Conservation (phyloP, 495 filamentous ascomycete species). For the Penicillium lagena region DNA sequence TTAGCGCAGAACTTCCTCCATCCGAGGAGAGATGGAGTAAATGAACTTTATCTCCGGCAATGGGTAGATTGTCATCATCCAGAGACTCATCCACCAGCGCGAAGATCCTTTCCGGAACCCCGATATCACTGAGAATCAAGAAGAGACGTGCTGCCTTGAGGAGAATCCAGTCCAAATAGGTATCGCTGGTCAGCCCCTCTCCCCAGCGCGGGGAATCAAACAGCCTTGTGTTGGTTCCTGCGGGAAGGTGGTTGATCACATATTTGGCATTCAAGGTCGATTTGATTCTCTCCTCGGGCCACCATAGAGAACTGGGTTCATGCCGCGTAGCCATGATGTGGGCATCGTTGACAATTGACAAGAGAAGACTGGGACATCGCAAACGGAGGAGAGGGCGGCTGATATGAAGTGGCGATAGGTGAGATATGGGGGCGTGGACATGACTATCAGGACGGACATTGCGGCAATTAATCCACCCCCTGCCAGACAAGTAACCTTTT, state of each 20-base stretch:
- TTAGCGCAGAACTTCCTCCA: slow-evolving; percentile 53
- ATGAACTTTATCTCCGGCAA: slow-evolving; percentile 65
- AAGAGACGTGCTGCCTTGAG: slow-evolving; percentile 73
- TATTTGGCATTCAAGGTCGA: slow-evolving; percentile 65
- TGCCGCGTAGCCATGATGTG: slow-evolving; percentile 22
- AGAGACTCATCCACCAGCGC: slow-evolving; percentile 76
- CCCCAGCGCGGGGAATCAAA: slow-evolving; percentile 71
- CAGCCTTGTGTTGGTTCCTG: slow-evolving; percentile 57
- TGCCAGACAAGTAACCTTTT: not conserved
- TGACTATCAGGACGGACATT: no score
- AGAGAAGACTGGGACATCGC: no score
- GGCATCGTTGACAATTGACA: slow-evolving; percentile 8
- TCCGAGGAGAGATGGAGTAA: slow-evolving; percentile 54
- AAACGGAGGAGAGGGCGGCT: not conserved
- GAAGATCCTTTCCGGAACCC: slow-evolving; percentile 80
- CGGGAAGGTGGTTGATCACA: slow-evolving; percentile 59
- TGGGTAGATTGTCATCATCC: slow-evolving; percentile 83
- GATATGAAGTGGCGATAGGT: no score
- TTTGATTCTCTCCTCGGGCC: slow-evolving; percentile 72
- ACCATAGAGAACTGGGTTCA: slow-evolving; percentile 55
- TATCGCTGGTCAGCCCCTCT: slow-evolving; percentile 83
- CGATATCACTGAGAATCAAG: slow-evolving; percentile 73
- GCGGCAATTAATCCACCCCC: no score
- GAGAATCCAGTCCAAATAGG: slow-evolving; percentile 90
- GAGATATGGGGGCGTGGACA: no score